phyloP scores from a whole-genome alignment of 73 alveolate genomes.

The Paramecium bursaria region DNA sequence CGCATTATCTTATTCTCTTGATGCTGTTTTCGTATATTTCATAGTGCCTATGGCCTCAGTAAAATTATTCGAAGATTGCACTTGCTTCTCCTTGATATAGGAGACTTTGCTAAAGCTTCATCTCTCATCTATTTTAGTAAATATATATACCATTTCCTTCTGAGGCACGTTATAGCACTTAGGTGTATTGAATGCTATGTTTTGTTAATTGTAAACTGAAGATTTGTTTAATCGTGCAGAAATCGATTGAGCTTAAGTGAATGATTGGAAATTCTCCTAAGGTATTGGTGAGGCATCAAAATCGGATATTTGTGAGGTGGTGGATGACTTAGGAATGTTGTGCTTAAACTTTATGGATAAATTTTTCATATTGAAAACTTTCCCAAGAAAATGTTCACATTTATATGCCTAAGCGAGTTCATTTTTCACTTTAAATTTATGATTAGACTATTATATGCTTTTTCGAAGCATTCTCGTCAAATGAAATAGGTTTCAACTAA shows the following conservation, averaged over 20 bases:
- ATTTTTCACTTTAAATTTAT: no score
- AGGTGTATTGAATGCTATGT: slow-evolving; percentile 30
- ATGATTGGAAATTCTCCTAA: slow-evolving; percentile 1
- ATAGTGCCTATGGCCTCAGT: no score
- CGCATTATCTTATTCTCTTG: no score
- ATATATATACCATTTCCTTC: slow-evolving; percentile 21
- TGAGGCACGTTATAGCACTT: slow-evolving; percentile 10
- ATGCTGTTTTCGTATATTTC: no score
- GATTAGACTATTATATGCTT: no score
- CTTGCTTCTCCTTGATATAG: slow-evolving; percentile 8
- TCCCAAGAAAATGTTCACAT: no score
- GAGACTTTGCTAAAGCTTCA: slow-evolving; percentile 23
- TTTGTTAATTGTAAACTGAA: slow-evolving; percentile 11
- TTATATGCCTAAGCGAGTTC: no score
- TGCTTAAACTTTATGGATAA: slow-evolving; percentile 32
- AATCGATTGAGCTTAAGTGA: slow-evolving; percentile 31
- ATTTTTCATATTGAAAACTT: no score
- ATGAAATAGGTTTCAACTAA: no score
- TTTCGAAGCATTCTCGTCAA: no score
- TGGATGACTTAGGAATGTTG: slow-evolving; percentile 40
- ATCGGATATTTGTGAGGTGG: slow-evolving; percentile 44
- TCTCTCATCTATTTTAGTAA: slow-evolving; percentile 14
- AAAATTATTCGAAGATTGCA: no score
- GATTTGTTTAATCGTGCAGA: slow-evolving; percentile 41
- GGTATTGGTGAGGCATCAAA: slow-evolving; percentile 58